phyloP scores from a whole-genome alignment of 306 rosid species.

The Acacia acuminata region DNA sequence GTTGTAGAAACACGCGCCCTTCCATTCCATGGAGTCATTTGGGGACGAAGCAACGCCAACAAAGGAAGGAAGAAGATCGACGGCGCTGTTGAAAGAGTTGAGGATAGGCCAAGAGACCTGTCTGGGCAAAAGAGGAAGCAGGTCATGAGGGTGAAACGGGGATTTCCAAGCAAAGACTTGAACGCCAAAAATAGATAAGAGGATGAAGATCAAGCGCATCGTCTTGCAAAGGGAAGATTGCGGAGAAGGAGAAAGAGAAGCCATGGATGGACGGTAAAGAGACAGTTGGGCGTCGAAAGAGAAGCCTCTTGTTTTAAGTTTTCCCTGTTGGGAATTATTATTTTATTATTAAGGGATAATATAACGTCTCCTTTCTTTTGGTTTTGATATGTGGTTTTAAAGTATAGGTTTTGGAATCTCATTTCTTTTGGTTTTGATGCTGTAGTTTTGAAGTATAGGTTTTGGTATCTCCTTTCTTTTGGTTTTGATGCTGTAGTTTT shows the following conservation, averaged over 20 bases:
- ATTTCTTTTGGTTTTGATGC: no score
- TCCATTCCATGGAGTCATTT: conserved; percentile 47
- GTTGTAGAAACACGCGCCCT: conserved; percentile 81
- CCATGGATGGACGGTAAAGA: not conserved
- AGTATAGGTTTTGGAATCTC: no score
- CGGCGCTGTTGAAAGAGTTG: conserved; percentile 68
- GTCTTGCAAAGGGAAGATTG: not conserved
- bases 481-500: no score
- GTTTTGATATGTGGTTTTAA: no score
- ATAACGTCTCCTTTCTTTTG: no score
- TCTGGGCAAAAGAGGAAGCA: conserved; percentile 78
- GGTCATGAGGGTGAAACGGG: conserved; percentile 61
- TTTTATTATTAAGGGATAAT: no score
- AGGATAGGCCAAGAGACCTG: conserved; percentile 83
- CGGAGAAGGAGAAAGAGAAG: conserved; percentile 30
- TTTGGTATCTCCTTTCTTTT: no score
- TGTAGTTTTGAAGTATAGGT: no score
- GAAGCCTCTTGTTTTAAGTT: not conserved
- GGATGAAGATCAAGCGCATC: not conserved
- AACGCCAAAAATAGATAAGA: conserved; percentile 1
- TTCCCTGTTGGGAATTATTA: no score
- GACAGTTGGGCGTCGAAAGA: not conserved
- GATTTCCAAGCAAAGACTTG: conserved; percentile 28
- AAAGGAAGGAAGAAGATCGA: conserved; percentile 74
- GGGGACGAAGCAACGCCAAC: conserved; percentile 70